Percentiles rank a stretch among this genome's conserved stretches.
Conservation (phyloP, 208 protist species). For the Trypanosoma platydactyli region DNA sequence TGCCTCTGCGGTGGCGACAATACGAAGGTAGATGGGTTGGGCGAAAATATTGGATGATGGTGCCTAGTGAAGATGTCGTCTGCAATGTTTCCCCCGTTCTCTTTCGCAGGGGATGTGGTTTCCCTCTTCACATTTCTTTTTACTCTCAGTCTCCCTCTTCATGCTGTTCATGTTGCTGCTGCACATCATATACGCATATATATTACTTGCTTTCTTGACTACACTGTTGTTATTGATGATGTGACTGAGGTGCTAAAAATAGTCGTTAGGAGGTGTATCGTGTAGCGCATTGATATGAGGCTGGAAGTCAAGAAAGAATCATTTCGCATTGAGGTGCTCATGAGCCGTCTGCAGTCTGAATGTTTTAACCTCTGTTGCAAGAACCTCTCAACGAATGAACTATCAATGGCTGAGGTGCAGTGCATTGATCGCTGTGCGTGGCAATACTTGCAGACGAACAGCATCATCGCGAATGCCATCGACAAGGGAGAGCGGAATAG, state of each 20-base stretch:
- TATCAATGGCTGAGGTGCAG: constrained; percentile 74
- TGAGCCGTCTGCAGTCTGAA: constrained; percentile 70
- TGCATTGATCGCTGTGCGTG: constrained; percentile 85
- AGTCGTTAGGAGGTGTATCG: too few species aligned
- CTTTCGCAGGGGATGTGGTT: too few species aligned
- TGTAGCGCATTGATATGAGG: constrained; percentile 46
- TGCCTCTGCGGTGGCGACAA: too few species aligned
- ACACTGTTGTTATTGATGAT: not conserved
- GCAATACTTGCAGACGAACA: constrained; percentile 75
- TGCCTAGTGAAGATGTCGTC: too few species aligned
- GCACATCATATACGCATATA: too few species aligned
- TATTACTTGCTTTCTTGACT: not conserved
- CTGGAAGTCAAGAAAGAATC: constrained; percentile 84
- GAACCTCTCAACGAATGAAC: constrained; percentile 58
- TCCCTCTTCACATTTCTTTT: constrained; percentile 18
- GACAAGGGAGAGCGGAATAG: constrained; percentile 31
- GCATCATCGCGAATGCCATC: constrained; percentile 56
- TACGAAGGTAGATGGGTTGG: too few species aligned
- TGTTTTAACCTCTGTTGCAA: constrained; percentile 87
- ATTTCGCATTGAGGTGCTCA: constrained; percentile 84
- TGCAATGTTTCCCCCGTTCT: too few species aligned
- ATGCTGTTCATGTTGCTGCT: constrained; percentile 1
- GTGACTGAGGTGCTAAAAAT: too few species aligned
- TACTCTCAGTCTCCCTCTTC: constrained; percentile 7
- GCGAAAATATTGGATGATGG: too few species aligned